Evolutionary conservation across 345 rosid genomes (phyloP).

Genomic region (Gossypium stocksii): DNA sequence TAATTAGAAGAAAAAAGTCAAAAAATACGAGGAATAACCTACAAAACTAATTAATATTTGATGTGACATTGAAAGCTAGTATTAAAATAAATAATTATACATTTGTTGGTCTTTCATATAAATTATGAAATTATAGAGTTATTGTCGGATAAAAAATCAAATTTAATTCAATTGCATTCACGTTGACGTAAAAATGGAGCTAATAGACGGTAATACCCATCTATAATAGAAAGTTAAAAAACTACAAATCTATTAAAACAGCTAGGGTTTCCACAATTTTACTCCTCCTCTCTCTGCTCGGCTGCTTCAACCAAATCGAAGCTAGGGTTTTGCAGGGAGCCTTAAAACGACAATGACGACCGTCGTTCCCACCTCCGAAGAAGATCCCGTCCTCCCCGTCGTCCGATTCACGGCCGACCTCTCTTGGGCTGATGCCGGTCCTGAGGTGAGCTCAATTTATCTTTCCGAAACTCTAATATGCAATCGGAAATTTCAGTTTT

Average conservation of each 20-base stretch:
- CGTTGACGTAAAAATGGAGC: too few relatives aligned
- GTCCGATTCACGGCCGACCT: slow-evolving; percentile 92
- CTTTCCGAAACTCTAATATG: background rate
- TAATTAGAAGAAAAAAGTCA: too few relatives aligned
- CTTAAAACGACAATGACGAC: slow-evolving; percentile 55
- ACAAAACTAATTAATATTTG: too few relatives aligned
- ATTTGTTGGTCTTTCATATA: too few relatives aligned
- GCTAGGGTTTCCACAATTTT: slow-evolving; percentile 12
- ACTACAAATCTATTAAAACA: background rate
- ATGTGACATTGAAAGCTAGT: too few relatives aligned
- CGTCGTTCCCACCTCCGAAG: slow-evolving; percentile 91
- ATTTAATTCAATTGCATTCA: too few relatives aligned
- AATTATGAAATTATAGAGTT: too few relatives aligned
- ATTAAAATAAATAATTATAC: too few relatives aligned
- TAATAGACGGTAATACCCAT: background rate
- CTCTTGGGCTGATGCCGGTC: slow-evolving; percentile 97
- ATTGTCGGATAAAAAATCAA: too few relatives aligned
- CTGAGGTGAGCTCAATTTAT: slow-evolving; percentile 51
- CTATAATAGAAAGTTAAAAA: background rate
- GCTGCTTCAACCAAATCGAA: slow-evolving; percentile 18
- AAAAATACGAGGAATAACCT: too few relatives aligned
- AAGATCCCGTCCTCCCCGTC: slow-evolving; percentile 79
- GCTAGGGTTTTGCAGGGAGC: slow-evolving; percentile 24
- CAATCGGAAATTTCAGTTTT: background rate
- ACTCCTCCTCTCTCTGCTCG: slow-evolving; percentile 22